Evolutionary conservation across 352 stramenopile genomes (phyloP).

Genomic region (Globisporangium nunn): DNA sequence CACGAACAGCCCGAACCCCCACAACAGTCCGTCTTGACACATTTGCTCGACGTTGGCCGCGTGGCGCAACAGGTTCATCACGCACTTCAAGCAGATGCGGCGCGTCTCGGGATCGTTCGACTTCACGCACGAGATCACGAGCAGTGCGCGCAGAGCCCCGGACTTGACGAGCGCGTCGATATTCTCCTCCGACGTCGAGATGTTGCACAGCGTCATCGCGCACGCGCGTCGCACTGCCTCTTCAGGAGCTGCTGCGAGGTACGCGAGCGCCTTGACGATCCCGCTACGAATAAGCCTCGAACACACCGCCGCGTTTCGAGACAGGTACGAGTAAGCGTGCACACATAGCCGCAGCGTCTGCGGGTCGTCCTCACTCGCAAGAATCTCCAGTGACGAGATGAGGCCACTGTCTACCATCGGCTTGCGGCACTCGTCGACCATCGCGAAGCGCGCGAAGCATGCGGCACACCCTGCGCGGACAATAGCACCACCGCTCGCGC

Average conservation of each 20-base stretch:
- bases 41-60: constrained; percentile 40
- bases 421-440: constrained; percentile 42
- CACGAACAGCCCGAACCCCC: constrained; percentile 60
- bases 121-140: constrained; percentile 79
- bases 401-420: constrained; percentile 44
- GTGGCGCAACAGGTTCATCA: constrained; percentile 59
- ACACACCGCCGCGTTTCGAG: constrained; percentile 37
- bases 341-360: constrained; percentile 57
- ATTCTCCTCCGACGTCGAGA: constrained; percentile 86
- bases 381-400: constrained; percentile 36
- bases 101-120: constrained; percentile 73
- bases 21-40: constrained; percentile 63
- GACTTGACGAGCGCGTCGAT: constrained; percentile 85
- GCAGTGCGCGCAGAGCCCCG: constrained; percentile 83
- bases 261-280: constrained; percentile 66
- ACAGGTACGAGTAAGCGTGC: constrained; percentile 58
- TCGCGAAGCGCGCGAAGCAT: constrained; percentile 64
- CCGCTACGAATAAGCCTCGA: constrained; percentile 40
- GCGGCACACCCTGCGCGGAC: constrained; percentile 45
- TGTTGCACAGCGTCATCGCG: constrained; percentile 90
- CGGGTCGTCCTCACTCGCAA: constrained; percentile 43
- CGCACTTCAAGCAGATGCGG: constrained; percentile 60
- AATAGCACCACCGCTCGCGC: constrained; percentile 10
- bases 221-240: constrained; percentile 62
- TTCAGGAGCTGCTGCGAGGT: constrained; percentile 60